Base-by-base conservation (phyloP, 2,329 filamentous ascomycete genomes). In the Claviceps capensis region DNA sequence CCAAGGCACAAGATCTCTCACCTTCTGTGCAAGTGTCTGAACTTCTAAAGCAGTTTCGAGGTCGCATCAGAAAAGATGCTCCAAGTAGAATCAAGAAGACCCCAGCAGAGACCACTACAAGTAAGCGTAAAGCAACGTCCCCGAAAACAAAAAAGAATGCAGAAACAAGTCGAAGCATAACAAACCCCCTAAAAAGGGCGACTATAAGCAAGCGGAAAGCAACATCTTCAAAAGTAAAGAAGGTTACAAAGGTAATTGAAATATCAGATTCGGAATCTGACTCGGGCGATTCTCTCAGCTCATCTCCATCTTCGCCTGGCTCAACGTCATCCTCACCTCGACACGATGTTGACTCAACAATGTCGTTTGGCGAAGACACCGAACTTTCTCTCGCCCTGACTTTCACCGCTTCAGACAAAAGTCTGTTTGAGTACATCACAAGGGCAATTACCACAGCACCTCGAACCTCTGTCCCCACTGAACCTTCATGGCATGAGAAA, bases 401-500 rank as follows among this genome's bases (percentile, higher is more conserved):
- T 17, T 66, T 70, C 0, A 71, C 66, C 0, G 65, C 69, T 11
- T 63, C 74, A 45, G 71, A 79, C 56, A 57, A 66, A 0, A 62
- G 60, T 0, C 59, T 81, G 23, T 81, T 81, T 55, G 59, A 61
- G 26, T 65, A 72, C 56, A 81, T 85, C 49, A 77, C 76, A 0
- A 68, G 69, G 41, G 80, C 79, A 1, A 69, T 85, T 9, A 75
- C 61, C 8, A 68, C 69, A 1, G 71, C 73, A 4, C 73, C 79
- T 3, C 71, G 71, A 13, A 72, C 76, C 0, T 70, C 60, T 4
- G 71, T 82, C 56, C 67, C 74, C 1, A 56, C 57, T 6, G 63
- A 74, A 2, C 81, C 80, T 14, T 88, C 80, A 2, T 97, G 90
- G 87, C 76, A 94, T 59, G 88, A 97, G 67, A 94, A 89, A 69